Percentiles rank a stretch among this genome's conserved stretches.
Evolutionary conservation across 2,329 filamentous ascomycete genomes (phyloP).

Genomic region (Parastagonospora nodorum): DNA sequence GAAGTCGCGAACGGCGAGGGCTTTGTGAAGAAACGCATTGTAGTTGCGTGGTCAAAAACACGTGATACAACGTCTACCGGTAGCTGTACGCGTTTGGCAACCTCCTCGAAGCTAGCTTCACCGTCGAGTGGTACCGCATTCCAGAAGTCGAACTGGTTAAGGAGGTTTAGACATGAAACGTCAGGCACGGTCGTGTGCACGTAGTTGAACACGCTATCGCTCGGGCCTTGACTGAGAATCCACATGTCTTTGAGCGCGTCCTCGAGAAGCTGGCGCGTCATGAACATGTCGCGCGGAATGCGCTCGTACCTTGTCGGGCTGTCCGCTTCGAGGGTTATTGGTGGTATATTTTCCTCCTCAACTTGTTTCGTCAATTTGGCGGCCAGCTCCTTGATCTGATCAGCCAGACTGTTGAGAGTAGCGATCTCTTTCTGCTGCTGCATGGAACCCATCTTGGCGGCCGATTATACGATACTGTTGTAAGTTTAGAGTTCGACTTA

Average conservation of each 20-base stretch:
- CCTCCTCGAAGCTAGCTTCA: conserved; percentile 46
- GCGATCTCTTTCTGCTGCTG: conserved; percentile 23
- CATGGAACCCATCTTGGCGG: conserved; percentile 26
- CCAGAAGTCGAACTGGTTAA: conserved; percentile 62
- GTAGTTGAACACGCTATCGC: conserved; percentile 55
- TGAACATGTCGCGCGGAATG: conserved; percentile 52
- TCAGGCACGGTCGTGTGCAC: conserved; percentile 50
- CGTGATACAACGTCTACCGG: conserved; percentile 36
- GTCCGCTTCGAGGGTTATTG: conserved; percentile 52
- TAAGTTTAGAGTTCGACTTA: no score
- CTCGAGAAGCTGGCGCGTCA: conserved; percentile 51
- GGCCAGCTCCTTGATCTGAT: conserved; percentile 53
- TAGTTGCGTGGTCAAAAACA: conserved; percentile 42
- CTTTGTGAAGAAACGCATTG: conserved; percentile 43
- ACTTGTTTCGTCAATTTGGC: conserved; percentile 49
- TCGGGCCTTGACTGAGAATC: conserved; percentile 55
- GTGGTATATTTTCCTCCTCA: conserved; percentile 50
- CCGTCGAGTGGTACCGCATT: conserved; percentile 56
- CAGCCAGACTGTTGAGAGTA: conserved; percentile 52
- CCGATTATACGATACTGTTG: no score
- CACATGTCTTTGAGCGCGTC: conserved; percentile 55
- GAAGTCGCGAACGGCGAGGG: conserved; percentile 12
- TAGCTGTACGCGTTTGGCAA: conserved; percentile 32
- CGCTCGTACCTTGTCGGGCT: conserved; percentile 50
- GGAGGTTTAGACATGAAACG: conserved; percentile 51